Conservation (phyloP, 495 filamentous ascomycete species). For the Copromyces sp. region DNA sequence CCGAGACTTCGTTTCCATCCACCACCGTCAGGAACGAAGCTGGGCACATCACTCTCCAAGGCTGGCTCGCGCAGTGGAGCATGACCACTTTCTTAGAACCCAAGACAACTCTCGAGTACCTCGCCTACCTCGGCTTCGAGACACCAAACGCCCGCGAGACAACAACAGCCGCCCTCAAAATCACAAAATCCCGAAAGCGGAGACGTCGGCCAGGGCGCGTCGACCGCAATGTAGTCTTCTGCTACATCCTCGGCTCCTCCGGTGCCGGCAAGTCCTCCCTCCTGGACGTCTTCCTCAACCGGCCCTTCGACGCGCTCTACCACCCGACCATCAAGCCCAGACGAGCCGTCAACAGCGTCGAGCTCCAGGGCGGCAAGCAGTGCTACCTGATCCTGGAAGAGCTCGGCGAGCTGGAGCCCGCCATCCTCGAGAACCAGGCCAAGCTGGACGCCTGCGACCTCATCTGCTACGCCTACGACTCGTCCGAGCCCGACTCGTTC, state of each 20-base stretch:
- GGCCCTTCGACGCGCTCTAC: conserved; percentile 77
- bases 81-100: conserved; percentile 98
- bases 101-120: conserved; percentile 86
- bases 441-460: conserved; percentile 92
- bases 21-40: conserved; percentile 93
- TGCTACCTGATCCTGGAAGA: conserved; percentile 94
- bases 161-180: conserved; percentile 73
- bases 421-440: conserved; percentile 81
- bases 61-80: conserved; percentile 98
- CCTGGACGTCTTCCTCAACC: conserved; percentile 80
- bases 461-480: conserved; percentile 93
- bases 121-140: conserved; percentile 91
- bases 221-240: conserved; percentile 91
- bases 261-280: conserved; percentile 82
- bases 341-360: conserved; percentile 90
- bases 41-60: conserved; percentile 89
- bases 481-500: conserved; percentile 89
- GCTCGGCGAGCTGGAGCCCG: conserved; percentile 88
- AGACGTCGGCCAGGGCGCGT: conserved; percentile 71
- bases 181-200: conserved; percentile 83
- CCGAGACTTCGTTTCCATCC: conserved; percentile 77
- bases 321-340: conserved; percentile 90
- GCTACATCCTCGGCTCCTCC: conserved; percentile 80
- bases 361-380: conserved; percentile 91
- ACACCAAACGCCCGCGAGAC: conserved; percentile 50